Evolutionary conservation across 352 stramenopile genomes (phyloP).

Genomic region (Globisporangium perplexum): DNA sequence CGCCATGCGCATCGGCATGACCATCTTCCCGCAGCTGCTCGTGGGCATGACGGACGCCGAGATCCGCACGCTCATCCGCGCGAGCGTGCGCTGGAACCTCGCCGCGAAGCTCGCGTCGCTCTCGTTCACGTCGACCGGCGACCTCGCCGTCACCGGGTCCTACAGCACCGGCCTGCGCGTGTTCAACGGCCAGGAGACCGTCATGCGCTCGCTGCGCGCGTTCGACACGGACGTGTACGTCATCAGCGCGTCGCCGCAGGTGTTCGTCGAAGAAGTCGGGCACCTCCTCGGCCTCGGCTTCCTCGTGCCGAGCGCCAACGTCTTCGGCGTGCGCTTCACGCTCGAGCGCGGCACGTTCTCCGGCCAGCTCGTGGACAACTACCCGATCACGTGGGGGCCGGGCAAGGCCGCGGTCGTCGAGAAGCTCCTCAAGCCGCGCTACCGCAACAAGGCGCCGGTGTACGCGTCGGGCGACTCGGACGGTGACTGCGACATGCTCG

Average conservation of each 20-base stretch:
- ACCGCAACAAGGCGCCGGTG: constrained; percentile 42
- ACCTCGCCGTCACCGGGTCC: constrained; percentile 29
- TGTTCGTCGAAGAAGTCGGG: constrained; percentile 42
- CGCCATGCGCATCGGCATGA: constrained; percentile 40
- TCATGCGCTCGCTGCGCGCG: constrained; percentile 43
- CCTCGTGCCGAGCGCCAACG: constrained; percentile 42
- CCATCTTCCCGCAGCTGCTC: constrained; percentile 46
- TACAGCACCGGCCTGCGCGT: constrained; percentile 50
- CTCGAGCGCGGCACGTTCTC: constrained; percentile 37
- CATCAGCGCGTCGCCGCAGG: constrained; percentile 56
- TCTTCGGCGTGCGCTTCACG: constrained; percentile 55
- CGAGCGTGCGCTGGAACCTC: constrained; percentile 47
- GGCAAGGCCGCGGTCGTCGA: constrained; percentile 48
- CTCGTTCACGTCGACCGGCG: constrained; percentile 31
- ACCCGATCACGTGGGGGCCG: constrained; percentile 63
- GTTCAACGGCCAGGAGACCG: constrained; percentile 59
- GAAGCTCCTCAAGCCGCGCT: constrained; percentile 32
- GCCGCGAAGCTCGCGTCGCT: constrained; percentile 27
- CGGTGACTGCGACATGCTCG: constrained; percentile 60
- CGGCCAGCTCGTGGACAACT: constrained; percentile 28
- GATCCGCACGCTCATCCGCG: constrained; percentile 38
- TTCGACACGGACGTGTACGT: constrained; percentile 43
- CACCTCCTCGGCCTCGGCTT: constrained; percentile 39
- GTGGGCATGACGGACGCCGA: constrained; percentile 48
- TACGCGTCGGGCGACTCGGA: constrained; percentile 49